These are phyloP conservation scores for Globisporangium orthogonon DNA, from an alignment of 352 stramenopile species.

Conservation along the genomic window DNA sequence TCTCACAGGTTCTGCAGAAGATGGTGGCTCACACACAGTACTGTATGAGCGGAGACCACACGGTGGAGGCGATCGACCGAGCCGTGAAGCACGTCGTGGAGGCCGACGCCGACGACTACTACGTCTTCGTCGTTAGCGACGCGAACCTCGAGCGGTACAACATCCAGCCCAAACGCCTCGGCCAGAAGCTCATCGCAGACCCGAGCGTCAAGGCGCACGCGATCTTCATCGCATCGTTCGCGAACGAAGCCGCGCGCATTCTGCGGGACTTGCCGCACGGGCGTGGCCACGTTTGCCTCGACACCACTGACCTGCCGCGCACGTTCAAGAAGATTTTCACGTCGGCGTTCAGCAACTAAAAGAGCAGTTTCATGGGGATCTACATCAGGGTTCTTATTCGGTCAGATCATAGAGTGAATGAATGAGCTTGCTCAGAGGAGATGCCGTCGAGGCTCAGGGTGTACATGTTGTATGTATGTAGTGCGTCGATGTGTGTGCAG, in stretches of 20 bases:
- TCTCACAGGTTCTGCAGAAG: conserved; percentile 69
- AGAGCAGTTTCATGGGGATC: background rate
- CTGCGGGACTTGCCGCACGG: conserved; percentile 52
- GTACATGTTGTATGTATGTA: background rate
- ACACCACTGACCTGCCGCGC: conserved; percentile 69
- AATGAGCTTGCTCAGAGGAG: background rate
- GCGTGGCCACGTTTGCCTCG: conserved; percentile 70
- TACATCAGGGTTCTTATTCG: too few species aligned
- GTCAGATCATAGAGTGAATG: too few species aligned
- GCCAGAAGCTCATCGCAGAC: conserved; percentile 44
- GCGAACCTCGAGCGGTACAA: conserved; percentile 94
- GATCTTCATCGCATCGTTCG: conserved; percentile 83
- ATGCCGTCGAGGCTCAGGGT: background rate
- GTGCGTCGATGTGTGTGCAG: background rate
- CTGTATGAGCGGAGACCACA: conserved; percentile 91
- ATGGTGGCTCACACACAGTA: conserved; percentile 95
- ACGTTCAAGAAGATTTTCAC: conserved; percentile 87
- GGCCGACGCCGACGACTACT: conserved; percentile 63
- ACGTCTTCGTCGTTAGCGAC: conserved; percentile 94
- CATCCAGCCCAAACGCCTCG: conserved; percentile 51
- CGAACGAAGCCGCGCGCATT: conserved; percentile 71
- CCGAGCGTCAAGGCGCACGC: conserved; percentile 62
- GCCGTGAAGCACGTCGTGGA: conserved; percentile 68
- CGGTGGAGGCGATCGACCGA: conserved; percentile 86
- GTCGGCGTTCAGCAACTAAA: conserved; percentile 31